Evolutionary conservation across 129 eudicot genomes (phyloP), one percentile per base, ranked within the genome.

Genomic region (carrot (Daucus carota)): DNA sequence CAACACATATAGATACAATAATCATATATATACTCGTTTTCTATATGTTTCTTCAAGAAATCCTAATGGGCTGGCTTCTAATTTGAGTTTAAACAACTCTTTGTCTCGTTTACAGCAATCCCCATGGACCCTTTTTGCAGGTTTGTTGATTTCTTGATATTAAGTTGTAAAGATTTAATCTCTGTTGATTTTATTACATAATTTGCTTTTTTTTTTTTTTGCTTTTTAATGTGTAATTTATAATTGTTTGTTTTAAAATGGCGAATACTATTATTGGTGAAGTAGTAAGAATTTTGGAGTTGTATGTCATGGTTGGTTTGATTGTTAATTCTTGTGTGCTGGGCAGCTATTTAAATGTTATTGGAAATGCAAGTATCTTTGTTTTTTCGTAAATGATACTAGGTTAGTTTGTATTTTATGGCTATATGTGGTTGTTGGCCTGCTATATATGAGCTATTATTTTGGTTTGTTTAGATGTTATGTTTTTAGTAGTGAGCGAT

Each of bases 1-100:
- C 41, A 18, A 13, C n/a, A 17, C 32, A 40, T 22, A 40, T n/a
- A 70, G 20, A 70, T 41, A 38, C 65, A 57, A n/a, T 7, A 57
- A 13, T 24, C 24, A 28, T 41, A 70, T 70, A 3, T 26, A 26
- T 70, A 11, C 44, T 68, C 73, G 73, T 38, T n/a, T 68, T 24
- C 34, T 68, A 20, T 68, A 33, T n/a, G 73, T 68, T 68, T 70
- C 74, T 70, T 22, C 74, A 20, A 70, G 47, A 22, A 70, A n/a
- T 9, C 4, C 31, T 18, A 7, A 11, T 40, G 32, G 29, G 24
- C 12, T 5, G 42, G 24, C 26, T 70, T 1, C 74, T 11, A 26
- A 40, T 18, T n/a, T 41, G 18, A 70, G 29, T 40, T 70, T 47
- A 12, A n/a, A 13, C 74, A 70, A 70, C n/a, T 40, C 74, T 70